Conservation (phyloP, 2,329 filamentous ascomycete genomes). For the Aschersonia sp. region DNA sequence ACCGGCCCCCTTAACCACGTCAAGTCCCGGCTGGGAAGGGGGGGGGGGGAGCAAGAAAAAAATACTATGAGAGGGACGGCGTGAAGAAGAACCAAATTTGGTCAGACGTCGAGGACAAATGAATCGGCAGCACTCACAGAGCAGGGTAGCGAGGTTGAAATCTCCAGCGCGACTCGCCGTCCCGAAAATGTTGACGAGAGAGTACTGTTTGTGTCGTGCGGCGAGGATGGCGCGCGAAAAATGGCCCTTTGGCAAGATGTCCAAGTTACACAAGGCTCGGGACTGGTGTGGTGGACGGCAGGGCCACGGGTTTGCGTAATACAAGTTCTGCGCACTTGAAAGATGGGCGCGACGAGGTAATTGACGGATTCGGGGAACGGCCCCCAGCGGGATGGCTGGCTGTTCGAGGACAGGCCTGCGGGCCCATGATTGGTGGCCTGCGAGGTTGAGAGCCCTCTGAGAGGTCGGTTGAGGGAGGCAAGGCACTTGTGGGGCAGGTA, state of each 20-base stretch:
- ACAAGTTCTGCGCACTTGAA: slow-evolving; percentile 7
- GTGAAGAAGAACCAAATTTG: too few relatives aligned
- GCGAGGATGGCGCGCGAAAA: slow-evolving; percentile 7
- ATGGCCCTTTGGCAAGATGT: slow-evolving; percentile 5
- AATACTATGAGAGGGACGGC: too few relatives aligned
- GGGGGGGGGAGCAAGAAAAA: too few relatives aligned
- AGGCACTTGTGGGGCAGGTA: too few relatives aligned
- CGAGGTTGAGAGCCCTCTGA: not conserved
- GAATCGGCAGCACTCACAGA: slow-evolving; percentile 15
- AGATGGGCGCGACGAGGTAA: slow-evolving; percentile 5
- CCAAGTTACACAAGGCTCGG: slow-evolving; percentile 9
- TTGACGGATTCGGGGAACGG: slow-evolving; percentile 3
- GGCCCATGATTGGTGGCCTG: not conserved
- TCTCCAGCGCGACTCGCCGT: not conserved
- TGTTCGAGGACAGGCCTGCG: slow-evolving; percentile 1
- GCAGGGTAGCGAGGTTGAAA: not conserved
- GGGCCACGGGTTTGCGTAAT: slow-evolving; percentile 11
- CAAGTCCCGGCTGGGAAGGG: too few relatives aligned
- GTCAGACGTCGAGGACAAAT: too few relatives aligned
- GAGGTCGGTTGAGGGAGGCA: too few relatives aligned
- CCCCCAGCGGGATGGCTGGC: not conserved
- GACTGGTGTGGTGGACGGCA: slow-evolving; percentile 5
- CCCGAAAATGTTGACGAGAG: slow-evolving; percentile 5
- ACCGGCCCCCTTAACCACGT: too few relatives aligned
- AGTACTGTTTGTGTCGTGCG: slow-evolving; percentile 6